Percentiles rank a stretch among this genome's conserved stretches.
Conservation (phyloP, 1,284 basidiomycete species). For the Dichomitus squalens region DNA sequence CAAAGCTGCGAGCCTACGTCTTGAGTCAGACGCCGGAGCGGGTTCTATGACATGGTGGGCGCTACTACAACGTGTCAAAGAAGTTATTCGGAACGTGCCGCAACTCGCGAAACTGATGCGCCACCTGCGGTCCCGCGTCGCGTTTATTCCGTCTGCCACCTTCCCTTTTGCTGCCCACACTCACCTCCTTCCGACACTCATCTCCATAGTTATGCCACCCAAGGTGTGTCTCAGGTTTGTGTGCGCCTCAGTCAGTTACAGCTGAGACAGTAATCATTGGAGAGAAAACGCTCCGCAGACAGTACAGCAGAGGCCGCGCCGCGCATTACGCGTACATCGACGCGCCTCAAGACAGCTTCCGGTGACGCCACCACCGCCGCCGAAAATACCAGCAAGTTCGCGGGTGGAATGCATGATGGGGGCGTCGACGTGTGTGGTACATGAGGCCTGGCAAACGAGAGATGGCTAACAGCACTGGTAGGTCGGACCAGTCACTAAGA, state of each 20-base stretch:
- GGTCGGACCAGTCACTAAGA: slow-evolving; percentile 21
- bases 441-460: no score
- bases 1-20: no score
- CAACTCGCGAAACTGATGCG: background rate
- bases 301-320: slow-evolving; percentile 37
- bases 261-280: background rate
- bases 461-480: background rate
- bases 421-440: slow-evolving; percentile 6
- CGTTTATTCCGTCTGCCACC: slow-evolving; percentile 1
- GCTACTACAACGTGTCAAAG: background rate
- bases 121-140: slow-evolving; percentile 4
- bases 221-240: slow-evolving; percentile 5
- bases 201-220: slow-evolving; percentile 9
- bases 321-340: slow-evolving; percentile 52
- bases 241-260: background rate
- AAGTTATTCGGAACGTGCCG: slow-evolving; percentile 19
- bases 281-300: slow-evolving; percentile 46
- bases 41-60: background rate
- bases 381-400: background rate
- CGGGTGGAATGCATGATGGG: background rate
- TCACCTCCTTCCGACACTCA: background rate
- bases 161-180: background rate
- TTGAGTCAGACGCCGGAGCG: background rate
- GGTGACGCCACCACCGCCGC: slow-evolving; percentile 2
- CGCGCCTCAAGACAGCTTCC: slow-evolving; percentile 33